Conservation (phyloP, 768 basidiomycete genomes). For the Clitopilus passeckerianus region DNA sequence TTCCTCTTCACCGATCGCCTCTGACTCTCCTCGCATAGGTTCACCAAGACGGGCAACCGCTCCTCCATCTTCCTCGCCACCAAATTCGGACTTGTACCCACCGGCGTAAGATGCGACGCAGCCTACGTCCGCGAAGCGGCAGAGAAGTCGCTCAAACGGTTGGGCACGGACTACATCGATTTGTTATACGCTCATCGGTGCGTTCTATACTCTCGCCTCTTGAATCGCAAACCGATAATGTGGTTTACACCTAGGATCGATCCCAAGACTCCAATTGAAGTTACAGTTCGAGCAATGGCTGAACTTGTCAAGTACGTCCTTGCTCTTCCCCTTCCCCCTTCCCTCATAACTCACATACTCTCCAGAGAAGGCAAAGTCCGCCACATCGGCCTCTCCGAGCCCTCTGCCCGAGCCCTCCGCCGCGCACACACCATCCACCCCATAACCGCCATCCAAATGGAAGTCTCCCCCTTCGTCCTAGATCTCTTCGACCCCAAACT, state of each 20-base stretch:
- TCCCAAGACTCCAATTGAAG: conserved; percentile 10
- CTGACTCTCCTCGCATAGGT: background rate
- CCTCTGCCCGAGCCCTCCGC: conserved; percentile 38
- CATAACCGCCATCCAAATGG: conserved; percentile 44
- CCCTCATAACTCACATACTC: background rate
- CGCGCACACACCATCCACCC: conserved; percentile 48
- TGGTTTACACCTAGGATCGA: background rate
- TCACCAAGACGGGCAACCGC: background rate
- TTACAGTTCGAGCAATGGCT: conserved; percentile 43
- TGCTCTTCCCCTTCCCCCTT: background rate
- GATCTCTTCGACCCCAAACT: conserved; percentile 41
- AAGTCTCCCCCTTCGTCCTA: conserved; percentile 46
- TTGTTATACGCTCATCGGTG: background rate
- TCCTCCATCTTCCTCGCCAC: background rate
- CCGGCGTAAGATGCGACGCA: background rate
- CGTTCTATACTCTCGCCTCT: background rate
- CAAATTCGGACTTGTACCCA: background rate
- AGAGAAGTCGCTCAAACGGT: background rate
- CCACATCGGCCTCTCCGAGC: conserved; percentile 50
- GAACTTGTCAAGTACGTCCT: conserved; percentile 42
- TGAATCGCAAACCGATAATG: too few relatives aligned
- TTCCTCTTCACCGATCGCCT: too few relatives aligned
- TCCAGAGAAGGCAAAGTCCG: conserved; percentile 36
- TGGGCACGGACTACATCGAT: background rate
- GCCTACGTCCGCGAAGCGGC: background rate